Conservation (phyloP, 192 early-diverging fungal species). For the Podila verticillata region DNA sequence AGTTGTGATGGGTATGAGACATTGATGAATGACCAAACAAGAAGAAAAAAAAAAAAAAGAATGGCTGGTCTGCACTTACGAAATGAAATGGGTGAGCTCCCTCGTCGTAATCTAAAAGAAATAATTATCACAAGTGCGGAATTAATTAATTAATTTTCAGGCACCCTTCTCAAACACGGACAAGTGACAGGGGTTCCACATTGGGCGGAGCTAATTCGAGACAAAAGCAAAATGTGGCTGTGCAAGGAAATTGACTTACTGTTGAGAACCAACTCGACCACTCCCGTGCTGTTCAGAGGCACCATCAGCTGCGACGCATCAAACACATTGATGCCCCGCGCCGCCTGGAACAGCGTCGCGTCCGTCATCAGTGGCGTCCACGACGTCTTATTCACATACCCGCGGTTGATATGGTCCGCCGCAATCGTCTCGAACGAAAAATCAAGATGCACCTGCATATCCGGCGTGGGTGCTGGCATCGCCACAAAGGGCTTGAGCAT, state of each 20-base stretch:
- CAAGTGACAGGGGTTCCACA: background rate
- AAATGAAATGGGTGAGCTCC: slow-evolving; percentile 52
- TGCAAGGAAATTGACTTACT: slow-evolving; percentile 15
- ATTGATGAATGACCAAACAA: background rate
- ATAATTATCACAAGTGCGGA: too few relatives aligned
- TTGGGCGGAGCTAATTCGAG: too few relatives aligned
- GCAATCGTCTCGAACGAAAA: slow-evolving; percentile 17
- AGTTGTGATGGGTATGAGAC: too few relatives aligned
- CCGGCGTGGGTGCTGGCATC: slow-evolving; percentile 6
- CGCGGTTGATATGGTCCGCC: slow-evolving; percentile 7
- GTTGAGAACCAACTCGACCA: slow-evolving; percentile 32
- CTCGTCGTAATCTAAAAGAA: slow-evolving; percentile 24
- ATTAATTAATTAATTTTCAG: too few relatives aligned
- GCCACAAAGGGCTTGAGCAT: slow-evolving; percentile 30
- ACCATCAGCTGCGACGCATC: slow-evolving; percentile 14
- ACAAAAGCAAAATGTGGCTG: too few relatives aligned
- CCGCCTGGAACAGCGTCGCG: slow-evolving; percentile 27
- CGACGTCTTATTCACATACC: slow-evolving; percentile 33
- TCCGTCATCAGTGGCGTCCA: slow-evolving; percentile 33
- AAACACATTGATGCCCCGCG: slow-evolving; percentile 6
- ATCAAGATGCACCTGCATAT: slow-evolving; percentile 1
- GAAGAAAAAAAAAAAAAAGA: background rate
- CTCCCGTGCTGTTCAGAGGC: slow-evolving; percentile 8
- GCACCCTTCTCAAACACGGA: too few relatives aligned
- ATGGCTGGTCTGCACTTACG: slow-evolving; percentile 16